These are phyloP conservation scores for Saccharomyces pastorianus DNA, from an alignment of 1,139 yeast genomes.

Conservation along the genomic window DNA sequence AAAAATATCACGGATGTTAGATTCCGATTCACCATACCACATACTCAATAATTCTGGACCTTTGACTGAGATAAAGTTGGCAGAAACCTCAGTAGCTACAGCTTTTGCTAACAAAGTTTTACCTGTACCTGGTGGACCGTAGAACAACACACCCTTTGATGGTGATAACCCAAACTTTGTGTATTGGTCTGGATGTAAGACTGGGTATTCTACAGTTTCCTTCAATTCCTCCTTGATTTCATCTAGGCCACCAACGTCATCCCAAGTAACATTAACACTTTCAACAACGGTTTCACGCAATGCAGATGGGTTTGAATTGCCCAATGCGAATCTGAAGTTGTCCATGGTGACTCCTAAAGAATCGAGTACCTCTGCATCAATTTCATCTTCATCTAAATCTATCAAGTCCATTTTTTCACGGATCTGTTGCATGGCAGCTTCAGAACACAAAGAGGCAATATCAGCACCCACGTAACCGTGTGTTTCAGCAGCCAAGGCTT, in stretches of 20 bases:
- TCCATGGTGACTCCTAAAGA: constrained; percentile 98
- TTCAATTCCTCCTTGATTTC: constrained; percentile 91
- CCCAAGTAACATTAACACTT: constrained; percentile 95
- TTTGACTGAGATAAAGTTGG: constrained; percentile 91
- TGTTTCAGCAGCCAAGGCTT: constrained; percentile 81
- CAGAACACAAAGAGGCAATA: constrained; percentile 89
- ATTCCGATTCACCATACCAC: constrained; percentile 99
- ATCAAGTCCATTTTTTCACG: constrained; percentile 98
- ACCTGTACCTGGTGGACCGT: constrained; percentile 99
- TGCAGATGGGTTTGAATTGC: constrained; percentile 97
- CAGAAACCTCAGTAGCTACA: constrained; percentile 95
- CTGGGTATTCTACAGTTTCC: constrained; percentile 98
- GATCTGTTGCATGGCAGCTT: constrained; percentile 97
- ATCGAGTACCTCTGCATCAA: constrained; percentile 94
- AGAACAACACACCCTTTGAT: constrained; percentile 94
- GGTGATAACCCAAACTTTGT: constrained; percentile 97
- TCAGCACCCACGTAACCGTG: constrained; percentile 99
- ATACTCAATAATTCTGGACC: constrained; percentile 95
- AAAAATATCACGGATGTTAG: constrained; percentile 92
- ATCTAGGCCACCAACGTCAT: constrained; percentile 79
- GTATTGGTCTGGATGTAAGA: constrained; percentile 95
- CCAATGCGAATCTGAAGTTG: constrained; percentile 94
- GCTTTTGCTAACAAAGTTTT: constrained; percentile 95
- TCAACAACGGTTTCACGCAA: constrained; percentile 98
- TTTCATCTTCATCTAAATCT: constrained; percentile 91